Conservation (phyloP, 169 alveolate species). For the Plasmodium chabaudi region DNA sequence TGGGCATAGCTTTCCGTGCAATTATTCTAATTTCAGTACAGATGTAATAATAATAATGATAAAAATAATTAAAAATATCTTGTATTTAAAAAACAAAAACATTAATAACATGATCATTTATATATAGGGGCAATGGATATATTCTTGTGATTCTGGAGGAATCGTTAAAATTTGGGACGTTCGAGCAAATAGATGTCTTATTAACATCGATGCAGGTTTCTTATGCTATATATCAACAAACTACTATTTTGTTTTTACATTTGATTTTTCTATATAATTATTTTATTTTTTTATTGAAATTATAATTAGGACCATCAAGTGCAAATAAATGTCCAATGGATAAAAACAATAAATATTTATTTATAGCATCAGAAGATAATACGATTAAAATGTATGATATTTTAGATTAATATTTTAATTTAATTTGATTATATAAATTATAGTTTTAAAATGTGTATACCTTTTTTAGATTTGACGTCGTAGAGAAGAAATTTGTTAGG, state of each 20-base stretch:
- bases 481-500: constrained; percentile 57
- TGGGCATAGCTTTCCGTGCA: constrained; percentile 74
- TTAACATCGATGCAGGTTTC: constrained; percentile 67
- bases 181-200: constrained; percentile 63
- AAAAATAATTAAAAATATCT: constrained; percentile 12
- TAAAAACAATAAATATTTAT: constrained; percentile 60
- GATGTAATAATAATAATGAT: constrained; percentile 35
- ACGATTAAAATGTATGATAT: constrained; percentile 68
- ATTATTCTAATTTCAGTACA: constrained; percentile 55
- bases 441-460: constrained; percentile 9
- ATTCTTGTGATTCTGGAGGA: constrained; percentile 77
- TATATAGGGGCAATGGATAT: constrained; percentile 63
- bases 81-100: constrained; percentile 18
- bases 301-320: constrained; percentile 70
- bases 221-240: neutral
- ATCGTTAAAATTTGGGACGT: constrained; percentile 76
- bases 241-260: neutral
- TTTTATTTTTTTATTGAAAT: constrained; percentile 19
- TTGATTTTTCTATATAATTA: constrained; percentile 18
- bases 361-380: constrained; percentile 74
- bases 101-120: constrained; percentile 36
- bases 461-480: constrained; percentile 55
- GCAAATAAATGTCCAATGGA: constrained; percentile 77
- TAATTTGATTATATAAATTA: constrained; percentile 1
- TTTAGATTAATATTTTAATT: constrained; percentile 28